Percentiles rank a stretch among this genome's conserved stretches.
phyloP scores from a whole-genome alignment of 2,329 filamentous ascomycete genomes.

The Exophiala spinifera region DNA sequence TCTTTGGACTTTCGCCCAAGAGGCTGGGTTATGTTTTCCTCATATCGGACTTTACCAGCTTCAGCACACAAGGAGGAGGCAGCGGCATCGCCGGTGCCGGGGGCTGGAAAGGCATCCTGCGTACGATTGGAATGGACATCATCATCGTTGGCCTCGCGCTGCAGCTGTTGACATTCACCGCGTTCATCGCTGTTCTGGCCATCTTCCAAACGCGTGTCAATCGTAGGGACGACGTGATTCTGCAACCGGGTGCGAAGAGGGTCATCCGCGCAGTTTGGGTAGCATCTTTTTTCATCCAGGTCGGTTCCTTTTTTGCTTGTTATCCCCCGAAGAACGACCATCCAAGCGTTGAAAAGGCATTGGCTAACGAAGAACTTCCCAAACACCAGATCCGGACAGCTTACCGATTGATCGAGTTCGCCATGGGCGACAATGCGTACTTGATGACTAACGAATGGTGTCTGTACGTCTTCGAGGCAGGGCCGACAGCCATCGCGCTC shows the following conservation, averaged over 20 bases:
- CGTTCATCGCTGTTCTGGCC: not conserved
- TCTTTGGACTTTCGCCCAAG: not conserved
- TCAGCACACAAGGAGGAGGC: not conserved
- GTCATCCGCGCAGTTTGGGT: not conserved
- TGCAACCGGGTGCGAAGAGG: not conserved
- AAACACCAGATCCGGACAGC: not conserved
- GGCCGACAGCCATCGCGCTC: not conserved
- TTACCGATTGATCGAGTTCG: not conserved
- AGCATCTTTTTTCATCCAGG: not conserved
- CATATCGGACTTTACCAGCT: not conserved
- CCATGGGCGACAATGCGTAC: not conserved
- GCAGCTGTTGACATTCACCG: not conserved
- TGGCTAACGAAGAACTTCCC: not conserved
- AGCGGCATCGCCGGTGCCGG: not conserved
- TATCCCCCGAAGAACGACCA: not conserved
- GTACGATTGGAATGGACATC: not conserved
- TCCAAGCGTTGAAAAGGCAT: not conserved
- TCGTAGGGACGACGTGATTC: not conserved
- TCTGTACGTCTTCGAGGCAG: not conserved
- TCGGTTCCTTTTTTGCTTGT: not conserved
- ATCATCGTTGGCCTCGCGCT: not conserved
- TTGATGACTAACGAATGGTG: not conserved
- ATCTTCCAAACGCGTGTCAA: not conserved
- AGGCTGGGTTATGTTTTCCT: not conserved
- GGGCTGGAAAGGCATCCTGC: not conserved